A percentile compares a stretch with the other conserved stretches of the same genome.
Evolutionary conservation across 768 basidiomycete genomes (phyloP).

Genomic region (Dioszegia hungarica): DNA sequence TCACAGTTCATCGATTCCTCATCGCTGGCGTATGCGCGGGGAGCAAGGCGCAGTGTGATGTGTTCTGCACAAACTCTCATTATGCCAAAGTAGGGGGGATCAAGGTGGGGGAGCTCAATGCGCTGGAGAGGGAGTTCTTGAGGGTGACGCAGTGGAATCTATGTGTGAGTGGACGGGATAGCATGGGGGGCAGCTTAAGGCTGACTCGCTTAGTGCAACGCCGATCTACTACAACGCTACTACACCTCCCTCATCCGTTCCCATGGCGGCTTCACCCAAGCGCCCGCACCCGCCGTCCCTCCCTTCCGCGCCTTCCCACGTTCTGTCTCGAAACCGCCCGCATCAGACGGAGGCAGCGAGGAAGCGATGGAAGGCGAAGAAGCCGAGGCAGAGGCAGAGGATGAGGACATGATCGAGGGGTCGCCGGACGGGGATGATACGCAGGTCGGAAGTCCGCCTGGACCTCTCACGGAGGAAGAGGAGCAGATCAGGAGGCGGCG

Average conservation of each 20-base stretch:
- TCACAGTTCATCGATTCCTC: slow-evolving; percentile 96
- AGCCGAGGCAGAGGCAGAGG: slow-evolving; percentile 1
- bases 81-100: slow-evolving; percentile 97
- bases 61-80: slow-evolving; percentile 87
- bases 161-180: slow-evolving; percentile 59
- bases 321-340: slow-evolving; percentile 20
- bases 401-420: not conserved
- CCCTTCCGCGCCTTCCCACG: slow-evolving; percentile 43
- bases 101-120: slow-evolving; percentile 81
- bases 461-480: not conserved
- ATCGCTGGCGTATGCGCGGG: slow-evolving; percentile 89
- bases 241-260: slow-evolving; percentile 89
- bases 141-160: slow-evolving; percentile 88
- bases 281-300: slow-evolving; percentile 18
- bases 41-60: slow-evolving; percentile 90
- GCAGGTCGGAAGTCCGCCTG: not conserved
- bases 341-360: slow-evolving; percentile 1
- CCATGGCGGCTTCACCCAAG: slow-evolving; percentile 53
- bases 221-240: slow-evolving; percentile 85
- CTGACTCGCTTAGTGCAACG: slow-evolving; percentile 66
- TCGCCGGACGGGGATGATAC: not conserved
- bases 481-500: slow-evolving; percentile 8
- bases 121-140: slow-evolving; percentile 91
- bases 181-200: no score
- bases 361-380: slow-evolving; percentile 7